Conservation (phyloP, 2,329 filamentous ascomycete species). For the Aaosphaeria arxii region DNA sequence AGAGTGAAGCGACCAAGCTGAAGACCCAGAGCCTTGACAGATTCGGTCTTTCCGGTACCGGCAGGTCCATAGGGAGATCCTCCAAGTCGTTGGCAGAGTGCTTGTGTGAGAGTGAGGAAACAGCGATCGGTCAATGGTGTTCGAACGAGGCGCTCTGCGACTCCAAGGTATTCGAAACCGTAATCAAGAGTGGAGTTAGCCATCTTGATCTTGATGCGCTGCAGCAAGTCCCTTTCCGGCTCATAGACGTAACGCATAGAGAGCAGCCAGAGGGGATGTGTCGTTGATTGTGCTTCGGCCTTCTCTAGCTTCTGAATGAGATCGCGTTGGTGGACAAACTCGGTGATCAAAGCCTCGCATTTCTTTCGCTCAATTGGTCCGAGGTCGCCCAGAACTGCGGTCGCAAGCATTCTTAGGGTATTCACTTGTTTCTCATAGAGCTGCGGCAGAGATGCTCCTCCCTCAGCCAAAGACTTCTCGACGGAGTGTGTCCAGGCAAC, state of each 20-base stretch:
- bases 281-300: constrained; percentile 68
- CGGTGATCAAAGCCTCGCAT: constrained; percentile 97
- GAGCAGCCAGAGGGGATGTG: constrained; percentile 87
- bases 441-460: constrained; percentile 64
- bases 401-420: constrained; percentile 79
- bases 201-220: constrained; percentile 89
- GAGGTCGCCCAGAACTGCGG: constrained; percentile 86
- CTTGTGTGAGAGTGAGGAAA: constrained; percentile 96
- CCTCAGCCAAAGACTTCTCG: constrained; percentile 70
- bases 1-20: constrained; percentile 96
- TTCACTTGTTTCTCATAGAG: constrained; percentile 81
- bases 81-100: constrained; percentile 88
- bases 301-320: constrained; percentile 82
- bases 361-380: constrained; percentile 87
- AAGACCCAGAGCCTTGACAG: constrained; percentile 94
- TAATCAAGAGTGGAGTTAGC: constrained; percentile 94
- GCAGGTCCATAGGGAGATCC: constrained; percentile 97
- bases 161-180: constrained; percentile 96
- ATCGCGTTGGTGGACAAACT: constrained; percentile 97
- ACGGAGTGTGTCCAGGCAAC: constrained; percentile 90
- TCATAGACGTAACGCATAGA: constrained; percentile 96
- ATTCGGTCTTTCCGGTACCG: constrained; percentile 98
- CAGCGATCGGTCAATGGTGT: constrained; percentile 97
- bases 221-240: constrained; percentile 73
- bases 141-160: constrained; percentile 91